These are phyloP conservation scores for Cladosporium sp. DNA, from an alignment of 2,329 filamentous ascomycete species.

Conservation along the genomic window DNA sequence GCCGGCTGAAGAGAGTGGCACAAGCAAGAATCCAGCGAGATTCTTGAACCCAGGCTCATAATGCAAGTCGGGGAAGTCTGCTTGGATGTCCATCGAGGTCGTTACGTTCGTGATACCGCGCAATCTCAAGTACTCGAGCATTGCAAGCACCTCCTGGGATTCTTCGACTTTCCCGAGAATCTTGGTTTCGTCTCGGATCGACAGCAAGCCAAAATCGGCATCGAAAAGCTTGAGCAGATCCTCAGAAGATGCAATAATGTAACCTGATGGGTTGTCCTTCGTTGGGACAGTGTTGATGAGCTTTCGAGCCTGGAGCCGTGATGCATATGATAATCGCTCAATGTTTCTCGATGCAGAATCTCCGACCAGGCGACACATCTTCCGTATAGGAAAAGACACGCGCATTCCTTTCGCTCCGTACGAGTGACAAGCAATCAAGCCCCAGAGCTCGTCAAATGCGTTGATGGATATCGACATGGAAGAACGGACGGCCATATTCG, in stretches of 20 bases:
- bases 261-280: slow-evolving; percentile 79
- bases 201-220: slow-evolving; percentile 82
- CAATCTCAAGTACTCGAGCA: slow-evolving; percentile 82
- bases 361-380: slow-evolving; percentile 86
- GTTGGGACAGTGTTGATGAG: slow-evolving; percentile 84
- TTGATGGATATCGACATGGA: slow-evolving; percentile 96
- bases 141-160: slow-evolving; percentile 78
- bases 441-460: slow-evolving; percentile 83
- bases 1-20: slow-evolving; percentile 75
- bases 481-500: slow-evolving; percentile 86
- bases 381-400: slow-evolving; percentile 87
- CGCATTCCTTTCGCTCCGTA: slow-evolving; percentile 80
- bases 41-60: slow-evolving; percentile 78
- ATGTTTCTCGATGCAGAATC: slow-evolving; percentile 87
- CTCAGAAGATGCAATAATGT: slow-evolving; percentile 86
- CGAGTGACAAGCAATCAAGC: slow-evolving; percentile 80
- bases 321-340: slow-evolving; percentile 82
- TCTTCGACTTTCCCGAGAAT: slow-evolving; percentile 74
- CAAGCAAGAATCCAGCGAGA: slow-evolving; percentile 77
- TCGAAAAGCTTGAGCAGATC: slow-evolving; percentile 82
- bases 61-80: slow-evolving; percentile 78
- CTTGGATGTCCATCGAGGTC: slow-evolving; percentile 72
- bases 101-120: slow-evolving; percentile 73
- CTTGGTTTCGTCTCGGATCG: slow-evolving; percentile 86
- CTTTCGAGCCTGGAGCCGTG: slow-evolving; percentile 80